phyloP scores from a whole-genome alignment of 352 stramenopile genomes.

The Pythium phragmitis region DNA sequence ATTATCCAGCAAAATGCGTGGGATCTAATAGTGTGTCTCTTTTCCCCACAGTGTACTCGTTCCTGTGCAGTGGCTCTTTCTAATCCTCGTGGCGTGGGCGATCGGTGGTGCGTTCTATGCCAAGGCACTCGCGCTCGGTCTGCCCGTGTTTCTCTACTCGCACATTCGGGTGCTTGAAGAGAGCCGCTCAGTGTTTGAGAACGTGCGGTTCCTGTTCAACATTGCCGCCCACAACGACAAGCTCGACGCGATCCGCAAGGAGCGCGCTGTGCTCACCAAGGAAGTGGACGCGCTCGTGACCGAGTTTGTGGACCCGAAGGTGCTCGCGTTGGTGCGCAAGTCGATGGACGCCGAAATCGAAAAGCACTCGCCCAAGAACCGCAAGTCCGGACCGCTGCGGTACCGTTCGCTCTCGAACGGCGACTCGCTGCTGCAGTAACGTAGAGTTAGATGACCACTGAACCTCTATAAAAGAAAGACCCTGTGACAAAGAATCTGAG shows the following conservation, averaged over 20 bases:
- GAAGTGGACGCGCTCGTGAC: constrained; percentile 61
- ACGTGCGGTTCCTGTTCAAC: constrained; percentile 74
- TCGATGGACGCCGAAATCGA: constrained; percentile 14
- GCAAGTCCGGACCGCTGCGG: constrained; percentile 15
- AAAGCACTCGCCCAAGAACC: constrained; percentile 26
- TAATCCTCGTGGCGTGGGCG: constrained; percentile 58
- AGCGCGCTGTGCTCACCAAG: constrained; percentile 47
- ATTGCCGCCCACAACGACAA: constrained; percentile 63
- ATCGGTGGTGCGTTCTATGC: constrained; percentile 57
- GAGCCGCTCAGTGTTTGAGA: constrained; percentile 72
- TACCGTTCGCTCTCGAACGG: constrained; percentile 20
- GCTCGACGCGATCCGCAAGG: constrained; percentile 49
- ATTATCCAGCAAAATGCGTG: not conserved
- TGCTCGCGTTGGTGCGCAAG: constrained; percentile 58
- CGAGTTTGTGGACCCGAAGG: constrained; percentile 48
- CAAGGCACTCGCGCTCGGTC: constrained; percentile 48
- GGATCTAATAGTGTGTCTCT: not conserved
- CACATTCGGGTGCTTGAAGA: constrained; percentile 80
- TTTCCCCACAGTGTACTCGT: constrained; percentile 46
- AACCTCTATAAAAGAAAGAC: not conserved
- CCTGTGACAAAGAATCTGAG: too few species aligned
- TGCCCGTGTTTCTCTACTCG: constrained; percentile 72
- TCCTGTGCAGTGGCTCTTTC: constrained; percentile 61
- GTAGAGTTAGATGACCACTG: not conserved
- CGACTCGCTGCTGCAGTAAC: constrained; percentile 23